Percentiles rank a stretch among this genome's conserved stretches.
phyloP scores from a whole-genome alignment of 163 green algal species.

The Scenedesmus sp. region DNA sequence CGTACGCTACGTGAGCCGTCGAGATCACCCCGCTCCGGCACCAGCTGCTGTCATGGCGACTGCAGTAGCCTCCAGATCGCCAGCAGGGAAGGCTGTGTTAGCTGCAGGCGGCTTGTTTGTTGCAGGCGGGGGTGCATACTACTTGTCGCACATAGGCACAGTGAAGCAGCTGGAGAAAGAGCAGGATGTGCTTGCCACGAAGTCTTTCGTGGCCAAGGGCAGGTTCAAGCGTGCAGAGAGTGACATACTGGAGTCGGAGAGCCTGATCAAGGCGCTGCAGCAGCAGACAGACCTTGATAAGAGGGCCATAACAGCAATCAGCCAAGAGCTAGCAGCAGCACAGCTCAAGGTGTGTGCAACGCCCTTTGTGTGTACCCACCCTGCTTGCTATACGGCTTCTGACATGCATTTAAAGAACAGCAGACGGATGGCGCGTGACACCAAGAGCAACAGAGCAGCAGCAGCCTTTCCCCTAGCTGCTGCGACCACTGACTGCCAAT shows the following conservation, averaged over 20 bases:
- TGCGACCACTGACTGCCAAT: not conserved
- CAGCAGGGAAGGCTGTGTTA: slow-evolving; percentile 1
- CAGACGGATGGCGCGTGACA: not conserved
- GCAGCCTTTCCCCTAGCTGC: not conserved
- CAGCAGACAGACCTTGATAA: slow-evolving; percentile 48
- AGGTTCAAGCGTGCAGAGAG: slow-evolving; percentile 29
- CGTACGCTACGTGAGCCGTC: not conserved
- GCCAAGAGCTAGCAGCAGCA: slow-evolving; percentile 8
- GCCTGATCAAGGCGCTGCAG: slow-evolving; percentile 34
- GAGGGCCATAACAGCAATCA: not conserved
- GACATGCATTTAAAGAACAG: not conserved
- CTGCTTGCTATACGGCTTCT: not conserved
- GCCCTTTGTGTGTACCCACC: not conserved
- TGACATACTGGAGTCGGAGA: slow-evolving; percentile 12
- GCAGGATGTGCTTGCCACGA: not conserved
- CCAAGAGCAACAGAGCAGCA: not conserved
- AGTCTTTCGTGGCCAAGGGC: slow-evolving; percentile 43
- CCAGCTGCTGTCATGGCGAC: slow-evolving; percentile 13
- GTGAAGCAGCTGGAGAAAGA: slow-evolving; percentile 40
- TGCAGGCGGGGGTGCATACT: slow-evolving; percentile 40
- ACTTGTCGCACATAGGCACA: slow-evolving; percentile 1
- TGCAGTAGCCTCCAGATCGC: not conserved
- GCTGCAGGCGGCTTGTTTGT: slow-evolving; percentile 28
- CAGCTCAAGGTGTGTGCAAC: not conserved
- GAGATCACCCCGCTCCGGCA: slow-evolving; percentile 1